A percentile compares a stretch with the other conserved stretches of the same genome.
Conservation (phyloP, 1,284 basidiomycete species). For the Ustilago hordei region DNA sequence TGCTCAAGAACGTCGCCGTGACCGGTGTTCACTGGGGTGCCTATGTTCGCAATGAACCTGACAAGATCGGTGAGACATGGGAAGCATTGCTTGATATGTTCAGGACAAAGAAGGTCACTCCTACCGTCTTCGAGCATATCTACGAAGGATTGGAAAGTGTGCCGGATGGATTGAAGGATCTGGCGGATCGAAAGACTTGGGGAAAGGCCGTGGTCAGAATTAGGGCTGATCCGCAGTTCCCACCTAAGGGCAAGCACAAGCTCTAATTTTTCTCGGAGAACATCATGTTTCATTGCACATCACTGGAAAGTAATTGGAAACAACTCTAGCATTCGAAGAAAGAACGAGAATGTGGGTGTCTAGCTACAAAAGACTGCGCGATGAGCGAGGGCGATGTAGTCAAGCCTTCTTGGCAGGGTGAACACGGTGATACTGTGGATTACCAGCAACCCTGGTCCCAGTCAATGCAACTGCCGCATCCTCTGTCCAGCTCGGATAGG, state of each 20-base stretch:
- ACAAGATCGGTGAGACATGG: conserved; percentile 79
- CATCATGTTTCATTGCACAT: not conserved
- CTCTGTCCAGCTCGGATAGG: conserved; percentile 60
- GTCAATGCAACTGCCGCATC: conserved; percentile 50
- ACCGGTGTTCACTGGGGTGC: conserved; percentile 63
- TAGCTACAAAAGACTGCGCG: not conserved
- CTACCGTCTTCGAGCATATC: conserved; percentile 79
- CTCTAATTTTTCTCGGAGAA: conserved; percentile 18
- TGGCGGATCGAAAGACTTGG: conserved; percentile 85
- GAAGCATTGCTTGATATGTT: conserved; percentile 80
- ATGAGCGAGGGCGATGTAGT: not conserved
- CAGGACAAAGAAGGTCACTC: conserved; percentile 76
- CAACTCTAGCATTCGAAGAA: not conserved
- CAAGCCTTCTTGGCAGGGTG: conserved; percentile 37
- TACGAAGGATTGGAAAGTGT: conserved; percentile 81
- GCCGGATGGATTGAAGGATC: conserved; percentile 72
- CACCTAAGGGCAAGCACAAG: conserved; percentile 56
- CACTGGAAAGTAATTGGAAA: not conserved
- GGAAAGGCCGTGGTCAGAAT: conserved; percentile 86
- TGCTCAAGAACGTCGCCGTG: conserved; percentile 82
- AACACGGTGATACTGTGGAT: conserved; percentile 59
- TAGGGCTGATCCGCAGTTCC: conserved; percentile 47
- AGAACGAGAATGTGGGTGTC: not conserved
- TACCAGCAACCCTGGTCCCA: conserved; percentile 43
- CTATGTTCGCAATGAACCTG: conserved; percentile 74